phyloP scores from a whole-genome alignment of 768 basidiomycete species.

The Boletus patriciae region DNA sequence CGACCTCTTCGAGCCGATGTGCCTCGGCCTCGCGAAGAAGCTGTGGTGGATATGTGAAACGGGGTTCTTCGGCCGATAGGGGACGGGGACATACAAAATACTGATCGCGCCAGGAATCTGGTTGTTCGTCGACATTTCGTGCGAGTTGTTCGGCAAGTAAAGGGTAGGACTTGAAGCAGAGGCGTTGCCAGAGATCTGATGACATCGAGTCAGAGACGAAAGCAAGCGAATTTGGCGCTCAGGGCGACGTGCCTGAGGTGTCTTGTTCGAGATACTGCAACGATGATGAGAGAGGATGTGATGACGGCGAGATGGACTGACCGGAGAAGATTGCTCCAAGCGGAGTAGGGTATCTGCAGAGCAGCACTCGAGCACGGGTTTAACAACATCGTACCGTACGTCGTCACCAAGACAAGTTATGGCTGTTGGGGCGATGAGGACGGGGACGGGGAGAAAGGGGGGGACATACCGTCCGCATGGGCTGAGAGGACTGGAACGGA shows the following conservation, averaged over 20 bases:
- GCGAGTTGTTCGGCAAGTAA: constrained; percentile 50
- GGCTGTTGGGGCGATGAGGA: constrained; percentile 39
- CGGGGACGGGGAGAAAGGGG: background rate
- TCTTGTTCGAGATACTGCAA: constrained; percentile 52
- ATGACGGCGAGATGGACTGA: constrained; percentile 37
- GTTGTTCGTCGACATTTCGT: constrained; percentile 42
- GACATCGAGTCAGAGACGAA: constrained; percentile 5
- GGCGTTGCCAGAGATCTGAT: constrained; percentile 63
- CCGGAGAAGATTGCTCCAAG: constrained; percentile 70
- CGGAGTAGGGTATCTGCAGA: constrained; percentile 65
- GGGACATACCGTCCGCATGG: constrained; percentile 59
- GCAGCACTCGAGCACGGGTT: constrained; percentile 74
- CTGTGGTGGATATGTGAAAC: constrained; percentile 36
- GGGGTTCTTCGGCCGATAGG: background rate
- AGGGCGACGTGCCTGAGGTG: constrained; percentile 48
- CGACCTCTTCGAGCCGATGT: constrained; percentile 61
- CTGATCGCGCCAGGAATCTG: constrained; percentile 66
- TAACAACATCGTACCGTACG: constrained; percentile 62
- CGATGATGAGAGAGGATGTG: constrained; percentile 16
- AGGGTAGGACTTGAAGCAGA: constrained; percentile 63
- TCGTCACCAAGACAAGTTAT: constrained; percentile 62
- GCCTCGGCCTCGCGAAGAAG: constrained; percentile 58
- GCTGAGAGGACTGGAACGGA: constrained; percentile 49
- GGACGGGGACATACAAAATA: constrained; percentile 54
- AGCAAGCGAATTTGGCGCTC: background rate